Percentiles rank a stretch among this genome's conserved stretches.
Evolutionary conservation across 352 stramenopile genomes (phyloP).

Genomic region (Phytophthora pluvialis): DNA sequence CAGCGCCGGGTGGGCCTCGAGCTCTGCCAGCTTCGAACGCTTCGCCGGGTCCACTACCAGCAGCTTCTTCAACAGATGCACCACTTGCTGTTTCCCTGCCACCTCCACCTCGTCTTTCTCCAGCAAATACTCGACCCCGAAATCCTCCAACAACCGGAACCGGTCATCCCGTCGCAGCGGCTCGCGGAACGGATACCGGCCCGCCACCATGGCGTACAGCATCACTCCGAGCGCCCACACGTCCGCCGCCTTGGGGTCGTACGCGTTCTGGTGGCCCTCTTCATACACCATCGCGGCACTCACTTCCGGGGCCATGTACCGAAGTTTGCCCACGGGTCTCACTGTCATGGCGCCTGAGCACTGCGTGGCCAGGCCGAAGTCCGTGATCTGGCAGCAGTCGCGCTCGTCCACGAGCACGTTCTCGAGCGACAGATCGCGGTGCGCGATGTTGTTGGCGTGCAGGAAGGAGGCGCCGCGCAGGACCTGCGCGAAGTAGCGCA

Average conservation of each 20-base stretch:
- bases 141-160: constrained; percentile 60
- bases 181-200: constrained; percentile 69
- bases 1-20: constrained; percentile 55
- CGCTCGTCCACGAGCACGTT: constrained; percentile 78
- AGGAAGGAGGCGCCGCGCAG: constrained; percentile 70
- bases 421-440: constrained; percentile 84
- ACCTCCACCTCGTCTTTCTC: constrained; percentile 71
- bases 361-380: constrained; percentile 79
- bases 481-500: constrained; percentile 77
- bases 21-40: constrained; percentile 46
- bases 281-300: constrained; percentile 39
- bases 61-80: constrained; percentile 62
- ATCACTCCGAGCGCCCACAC: constrained; percentile 87
- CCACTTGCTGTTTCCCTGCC: constrained; percentile 39
- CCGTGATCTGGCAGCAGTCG: constrained; percentile 77
- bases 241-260: constrained; percentile 71
- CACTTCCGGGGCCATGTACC: constrained; percentile 85
- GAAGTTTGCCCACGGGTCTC: constrained; percentile 71
- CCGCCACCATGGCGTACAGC: constrained; percentile 74
- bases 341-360: constrained; percentile 25
- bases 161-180: constrained; percentile 59
- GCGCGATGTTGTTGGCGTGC: constrained; percentile 75
- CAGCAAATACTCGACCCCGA: constrained; percentile 71
- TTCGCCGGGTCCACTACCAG: constrained; percentile 56
- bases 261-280: constrained; percentile 32